phyloP scores from a whole-genome alignment of 768 basidiomycete species.

The Pulveroboletus frians region DNA sequence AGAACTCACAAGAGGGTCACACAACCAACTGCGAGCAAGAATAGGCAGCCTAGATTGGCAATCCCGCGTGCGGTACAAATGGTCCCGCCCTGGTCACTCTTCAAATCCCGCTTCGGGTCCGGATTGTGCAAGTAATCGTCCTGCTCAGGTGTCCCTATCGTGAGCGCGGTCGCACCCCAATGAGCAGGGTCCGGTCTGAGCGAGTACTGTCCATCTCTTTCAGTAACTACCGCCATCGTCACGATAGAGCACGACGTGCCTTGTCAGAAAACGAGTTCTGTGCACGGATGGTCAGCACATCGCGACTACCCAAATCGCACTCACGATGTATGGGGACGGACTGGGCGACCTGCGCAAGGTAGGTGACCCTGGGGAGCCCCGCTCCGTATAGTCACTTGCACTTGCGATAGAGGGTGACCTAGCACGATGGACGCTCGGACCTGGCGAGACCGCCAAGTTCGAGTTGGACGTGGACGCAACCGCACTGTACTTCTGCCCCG shows the following conservation, averaged over 20 bases:
- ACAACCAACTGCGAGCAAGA: conserved; percentile 45
- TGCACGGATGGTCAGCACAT: not conserved
- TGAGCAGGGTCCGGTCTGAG: conserved; percentile 41
- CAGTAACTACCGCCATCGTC: not conserved
- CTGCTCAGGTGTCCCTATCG: conserved; percentile 43
- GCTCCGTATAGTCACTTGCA: conserved; percentile 14
- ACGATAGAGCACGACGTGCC: conserved; percentile 5
- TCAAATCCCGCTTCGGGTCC: conserved; percentile 48
- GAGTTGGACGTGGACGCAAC: conserved; percentile 23
- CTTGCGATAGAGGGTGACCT: conserved; percentile 19
- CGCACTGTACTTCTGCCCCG: conserved; percentile 25
- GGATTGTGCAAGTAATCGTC: conserved; percentile 67
- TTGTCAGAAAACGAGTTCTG: conserved; percentile 28
- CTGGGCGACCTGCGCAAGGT: conserved; percentile 21
- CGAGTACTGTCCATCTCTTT: conserved; percentile 30
- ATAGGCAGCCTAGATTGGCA: conserved; percentile 62
- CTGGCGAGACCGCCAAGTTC: conserved; percentile 16
- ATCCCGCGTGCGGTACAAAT: conserved; percentile 61
- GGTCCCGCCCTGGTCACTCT: conserved; percentile 51
- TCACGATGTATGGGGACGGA: conserved; percentile 26
- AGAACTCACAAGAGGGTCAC: conserved; percentile 53
- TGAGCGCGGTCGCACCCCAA: conserved; percentile 45
- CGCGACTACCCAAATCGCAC: not conserved
- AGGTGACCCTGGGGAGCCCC: conserved; percentile 11
- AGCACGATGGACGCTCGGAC: conserved; percentile 9